phyloP scores from a whole-genome alignment of 78 protist species.

The Dictyostelium citrinum region DNA sequence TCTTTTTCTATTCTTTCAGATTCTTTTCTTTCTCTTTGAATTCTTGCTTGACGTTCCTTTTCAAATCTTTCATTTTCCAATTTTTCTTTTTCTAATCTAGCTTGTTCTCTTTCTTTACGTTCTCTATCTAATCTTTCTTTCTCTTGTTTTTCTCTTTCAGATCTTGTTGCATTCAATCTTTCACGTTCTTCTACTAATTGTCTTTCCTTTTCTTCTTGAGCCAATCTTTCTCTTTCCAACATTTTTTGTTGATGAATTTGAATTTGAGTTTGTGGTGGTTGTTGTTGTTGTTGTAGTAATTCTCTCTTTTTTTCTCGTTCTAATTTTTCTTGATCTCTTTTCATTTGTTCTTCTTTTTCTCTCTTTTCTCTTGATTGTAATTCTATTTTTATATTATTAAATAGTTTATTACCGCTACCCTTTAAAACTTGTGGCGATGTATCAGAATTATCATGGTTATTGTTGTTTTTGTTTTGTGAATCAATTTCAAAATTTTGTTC shows the following conservation, averaged over 20 bases:
- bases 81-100: background rate
- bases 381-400: background rate
- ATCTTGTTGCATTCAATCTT: background rate
- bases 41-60: background rate
- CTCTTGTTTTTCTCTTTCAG: too few species aligned
- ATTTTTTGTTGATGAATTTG: background rate
- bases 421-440: background rate
- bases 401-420: background rate
- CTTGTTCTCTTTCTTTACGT: background rate
- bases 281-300: background rate
- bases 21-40: background rate
- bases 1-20: background rate
- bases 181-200: background rate
- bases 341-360: conserved; percentile 11
- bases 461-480: background rate
- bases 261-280: background rate
- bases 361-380: background rate
- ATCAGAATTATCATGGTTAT: background rate
- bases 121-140: too few species aligned
- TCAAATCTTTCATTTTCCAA: too few species aligned
- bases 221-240: too few species aligned
- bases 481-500: conserved; percentile 2
- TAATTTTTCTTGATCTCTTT: background rate
- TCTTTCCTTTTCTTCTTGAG: background rate
- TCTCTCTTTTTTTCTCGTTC: conserved; percentile 3